These are phyloP conservation scores for Nigrospora osmanthi DNA, from an alignment of 2,329 filamentous ascomycete species.

Conservation along the genomic window DNA sequence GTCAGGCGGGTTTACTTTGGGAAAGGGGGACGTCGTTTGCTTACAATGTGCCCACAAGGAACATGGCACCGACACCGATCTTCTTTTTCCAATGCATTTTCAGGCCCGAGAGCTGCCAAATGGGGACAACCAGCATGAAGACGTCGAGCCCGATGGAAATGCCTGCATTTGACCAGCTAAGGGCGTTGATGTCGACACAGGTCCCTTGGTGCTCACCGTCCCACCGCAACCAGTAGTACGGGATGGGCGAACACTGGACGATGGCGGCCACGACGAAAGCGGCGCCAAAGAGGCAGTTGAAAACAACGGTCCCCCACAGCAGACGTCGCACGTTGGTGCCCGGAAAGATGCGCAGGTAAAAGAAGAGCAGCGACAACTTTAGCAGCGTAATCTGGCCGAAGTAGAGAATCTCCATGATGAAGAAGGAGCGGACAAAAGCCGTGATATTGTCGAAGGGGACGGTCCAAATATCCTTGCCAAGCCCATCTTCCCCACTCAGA, in stretches of 20 bases:
- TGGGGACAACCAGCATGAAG: constrained; percentile 31
- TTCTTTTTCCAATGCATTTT: constrained; percentile 39
- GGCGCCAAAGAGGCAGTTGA: constrained; percentile 21
- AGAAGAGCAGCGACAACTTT: constrained; percentile 31
- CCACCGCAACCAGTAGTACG: constrained; percentile 33
- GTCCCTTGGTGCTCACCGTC: constrained; percentile 27
- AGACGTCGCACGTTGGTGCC: constrained; percentile 16
- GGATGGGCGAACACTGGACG: constrained; percentile 30
- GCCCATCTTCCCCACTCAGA: constrained; percentile 9
- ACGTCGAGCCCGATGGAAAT: constrained; percentile 34
- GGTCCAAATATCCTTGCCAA: constrained; percentile 27
- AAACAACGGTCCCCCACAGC: constrained; percentile 22
- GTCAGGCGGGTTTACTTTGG: constrained; percentile 19
- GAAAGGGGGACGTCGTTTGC: constrained; percentile 23
- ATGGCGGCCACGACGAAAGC: constrained; percentile 23
- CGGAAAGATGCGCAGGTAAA: constrained; percentile 34
- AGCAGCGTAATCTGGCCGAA: constrained; percentile 26
- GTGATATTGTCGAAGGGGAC: constrained; percentile 12
- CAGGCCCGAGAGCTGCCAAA: constrained; percentile 30
- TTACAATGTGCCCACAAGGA: constrained; percentile 34
- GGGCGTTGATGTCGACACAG: constrained; percentile 30
- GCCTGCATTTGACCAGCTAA: constrained; percentile 32
- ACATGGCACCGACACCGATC: constrained; percentile 29
- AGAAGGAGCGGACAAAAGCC: constrained; percentile 20
- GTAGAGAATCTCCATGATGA: constrained; percentile 27